These are phyloP conservation scores for Dictyostelium citrinum DNA, from an alignment of 78 protist species.

Conservation along the genomic window DNA sequence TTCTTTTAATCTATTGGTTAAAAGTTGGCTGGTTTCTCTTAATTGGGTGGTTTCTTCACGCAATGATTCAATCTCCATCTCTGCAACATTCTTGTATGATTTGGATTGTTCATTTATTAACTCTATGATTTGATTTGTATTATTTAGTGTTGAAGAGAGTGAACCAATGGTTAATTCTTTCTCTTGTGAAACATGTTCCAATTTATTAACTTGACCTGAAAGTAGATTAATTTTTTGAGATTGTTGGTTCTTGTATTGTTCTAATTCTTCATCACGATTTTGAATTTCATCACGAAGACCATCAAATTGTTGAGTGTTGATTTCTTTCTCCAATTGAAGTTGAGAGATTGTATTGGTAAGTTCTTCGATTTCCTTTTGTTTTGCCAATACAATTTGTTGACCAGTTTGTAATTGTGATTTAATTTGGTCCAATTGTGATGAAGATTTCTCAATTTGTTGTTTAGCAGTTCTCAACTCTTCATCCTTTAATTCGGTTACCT, in stretches of 20 bases:
- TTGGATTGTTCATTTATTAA: conserved; percentile 38
- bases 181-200: not conserved
- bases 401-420: conserved; percentile 27
- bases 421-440: conserved; percentile 39
- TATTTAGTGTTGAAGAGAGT: conserved; percentile 6
- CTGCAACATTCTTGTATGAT: conserved; percentile 36
- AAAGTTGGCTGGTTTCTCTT: not conserved
- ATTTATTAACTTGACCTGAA: conserved; percentile 16
- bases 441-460: conserved; percentile 42
- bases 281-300: not conserved
- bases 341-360: conserved; percentile 17
- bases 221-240: not conserved
- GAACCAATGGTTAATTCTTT: conserved; percentile 12
- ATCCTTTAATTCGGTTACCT: conserved; percentile 61
- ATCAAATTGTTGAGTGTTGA: conserved; percentile 8
- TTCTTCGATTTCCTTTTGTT: conserved; percentile 43
- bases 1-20: not conserved
- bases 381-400: conserved; percentile 45
- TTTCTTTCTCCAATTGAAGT: conserved; percentile 20
- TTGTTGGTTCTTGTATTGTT: not conserved
- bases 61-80: conserved; percentile 50
- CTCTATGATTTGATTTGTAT: conserved; percentile 35
- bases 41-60: conserved; percentile 1
- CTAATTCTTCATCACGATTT: conserved; percentile 5
- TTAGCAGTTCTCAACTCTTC: conserved; percentile 42